These are phyloP conservation scores for Sphaerobolus stellatus DNA, from an alignment of 1,284 basidiomycete genomes.

Conservation along the genomic window DNA sequence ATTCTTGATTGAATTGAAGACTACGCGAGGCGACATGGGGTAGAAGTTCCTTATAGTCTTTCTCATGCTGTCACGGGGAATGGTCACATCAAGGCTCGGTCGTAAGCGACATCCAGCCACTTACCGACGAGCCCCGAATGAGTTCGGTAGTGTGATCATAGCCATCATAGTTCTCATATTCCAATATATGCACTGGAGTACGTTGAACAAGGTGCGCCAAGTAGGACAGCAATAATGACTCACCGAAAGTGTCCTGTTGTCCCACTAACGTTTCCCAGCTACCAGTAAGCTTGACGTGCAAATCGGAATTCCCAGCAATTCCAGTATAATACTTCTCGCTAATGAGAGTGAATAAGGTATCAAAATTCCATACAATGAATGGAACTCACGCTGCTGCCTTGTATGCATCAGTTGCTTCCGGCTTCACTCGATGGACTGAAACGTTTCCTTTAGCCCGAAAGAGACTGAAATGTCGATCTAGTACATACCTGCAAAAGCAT, in stretches of 20 bases:
- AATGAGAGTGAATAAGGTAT: slow-evolving; percentile 12
- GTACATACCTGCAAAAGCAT: slow-evolving; percentile 81
- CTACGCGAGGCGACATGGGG: slow-evolving; percentile 71
- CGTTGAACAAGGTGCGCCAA: background rate
- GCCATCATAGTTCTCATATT: slow-evolving; percentile 87
- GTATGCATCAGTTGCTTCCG: slow-evolving; percentile 77
- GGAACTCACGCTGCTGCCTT: slow-evolving; percentile 79
- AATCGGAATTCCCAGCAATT: slow-evolving; percentile 66
- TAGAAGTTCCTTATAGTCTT: slow-evolving; percentile 65
- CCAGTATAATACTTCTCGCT: slow-evolving; percentile 82
- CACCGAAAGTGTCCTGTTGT: slow-evolving; percentile 80
- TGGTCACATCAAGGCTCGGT: background rate
- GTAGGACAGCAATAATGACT: slow-evolving; percentile 18
- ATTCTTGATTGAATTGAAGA: slow-evolving; percentile 85
- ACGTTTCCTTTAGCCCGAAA: background rate
- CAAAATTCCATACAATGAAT: slow-evolving; percentile 6
- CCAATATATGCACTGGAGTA: slow-evolving; percentile 68
- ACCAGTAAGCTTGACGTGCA: slow-evolving; percentile 85
- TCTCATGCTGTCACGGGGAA: slow-evolving; percentile 48
- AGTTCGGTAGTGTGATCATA: slow-evolving; percentile 70
- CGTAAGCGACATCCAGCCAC: slow-evolving; percentile 14
- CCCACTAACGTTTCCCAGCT: slow-evolving; percentile 90
- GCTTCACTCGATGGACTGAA: slow-evolving; percentile 80
- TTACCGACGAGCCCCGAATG: slow-evolving; percentile 61
- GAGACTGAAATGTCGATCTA: background rate